Conservation (phyloP, 2,329 filamentous ascomycete species). For the Phyllosticta citriasiana region DNA sequence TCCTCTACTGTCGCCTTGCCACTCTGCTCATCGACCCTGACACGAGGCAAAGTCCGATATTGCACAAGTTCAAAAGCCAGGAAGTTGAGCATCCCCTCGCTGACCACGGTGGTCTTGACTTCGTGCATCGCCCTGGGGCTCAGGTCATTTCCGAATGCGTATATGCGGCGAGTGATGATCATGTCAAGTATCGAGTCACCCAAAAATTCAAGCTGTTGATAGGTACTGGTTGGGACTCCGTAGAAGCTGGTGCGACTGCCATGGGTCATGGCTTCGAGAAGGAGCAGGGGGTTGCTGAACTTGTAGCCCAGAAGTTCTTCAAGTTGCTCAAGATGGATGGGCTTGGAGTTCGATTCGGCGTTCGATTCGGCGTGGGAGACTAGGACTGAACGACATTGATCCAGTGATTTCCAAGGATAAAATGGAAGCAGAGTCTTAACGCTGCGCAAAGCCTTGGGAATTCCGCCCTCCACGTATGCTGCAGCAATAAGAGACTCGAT, state of each 20-base stretch:
- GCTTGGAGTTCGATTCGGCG: slow-evolving; percentile 2
- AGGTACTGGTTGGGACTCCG: slow-evolving; percentile 39
- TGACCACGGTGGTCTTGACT: slow-evolving; percentile 66
- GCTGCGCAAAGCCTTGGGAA: slow-evolving; percentile 52
- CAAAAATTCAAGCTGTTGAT: slow-evolving; percentile 77
- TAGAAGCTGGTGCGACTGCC: slow-evolving; percentile 45
- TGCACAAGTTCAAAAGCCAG: slow-evolving; percentile 51
- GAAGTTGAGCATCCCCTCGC: slow-evolving; percentile 71
- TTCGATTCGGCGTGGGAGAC: slow-evolving; percentile 14
- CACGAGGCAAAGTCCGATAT: slow-evolving; percentile 14
- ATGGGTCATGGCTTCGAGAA: slow-evolving; percentile 76
- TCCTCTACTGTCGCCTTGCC: neutral
- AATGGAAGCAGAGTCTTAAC: slow-evolving; percentile 54
- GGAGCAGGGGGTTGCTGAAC: slow-evolving; percentile 56
- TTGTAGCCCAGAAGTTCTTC: slow-evolving; percentile 60
- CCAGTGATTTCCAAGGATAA: slow-evolving; percentile 32
- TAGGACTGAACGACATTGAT: slow-evolving; percentile 20
- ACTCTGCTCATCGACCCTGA: neutral
- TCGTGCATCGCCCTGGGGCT: slow-evolving; percentile 57
- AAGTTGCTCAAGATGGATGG: slow-evolving; percentile 31
- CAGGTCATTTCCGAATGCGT: slow-evolving; percentile 31
- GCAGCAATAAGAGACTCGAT: slow-evolving; percentile 78
- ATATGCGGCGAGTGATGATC: slow-evolving; percentile 58
- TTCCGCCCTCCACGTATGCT: slow-evolving; percentile 58
- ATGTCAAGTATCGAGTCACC: slow-evolving; percentile 80